Evolutionary conservation across 139 green algal species (phyloP), one percentile per base, ranked within the genome.

Genomic region (Diplosphaera chodatii): DNA sequence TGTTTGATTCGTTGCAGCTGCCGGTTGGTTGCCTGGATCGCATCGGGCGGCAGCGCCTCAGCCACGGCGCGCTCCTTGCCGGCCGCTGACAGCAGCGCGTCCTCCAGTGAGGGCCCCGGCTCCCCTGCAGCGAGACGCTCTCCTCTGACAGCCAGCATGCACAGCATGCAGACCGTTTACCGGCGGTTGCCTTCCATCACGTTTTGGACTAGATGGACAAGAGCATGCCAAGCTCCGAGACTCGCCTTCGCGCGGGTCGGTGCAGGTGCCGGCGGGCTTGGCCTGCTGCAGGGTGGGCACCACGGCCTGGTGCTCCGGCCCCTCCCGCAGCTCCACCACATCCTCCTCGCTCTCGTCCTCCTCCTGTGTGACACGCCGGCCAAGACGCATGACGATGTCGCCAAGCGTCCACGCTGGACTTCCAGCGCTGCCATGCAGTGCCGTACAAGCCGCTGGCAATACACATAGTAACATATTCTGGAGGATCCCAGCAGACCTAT

Each of bases 41-140:
- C 84, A 56, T 89, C 84, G 0, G 72, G 64, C 15, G 84, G 84
- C 72, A 89, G 56, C 66, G 59, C 16, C 16, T 76, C 33, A 20
- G 84, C 75, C 0, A 73, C 40, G 34, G 63, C 75, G 28, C 69
- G 70, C 66, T 89, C 84, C 40, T 73, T 62, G n/a, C 69, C 64
- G 0, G 48, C 63, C 13, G 76, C 84, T 6, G 71, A 75, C 0
- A 62, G 68, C 28, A 88, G 41, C 2, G 81, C 80, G 40, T 83
- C 82, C 4, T 63, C 66, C 41, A 80, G 66, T 0, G 22, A 29
- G 3, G 80, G 80, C 8, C 80, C 82, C 1, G 67, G 72, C 31
- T 59, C 55, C 1, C 76, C 76, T 0, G 37, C 37, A 48, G 37
- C n/a, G n/a, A n/a, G n/a, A n/a, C n/a, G n/a, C n/a, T n/a, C n/a